A percentile compares a stretch with the other conserved stretches of the same genome.
Evolutionary conservation across 768 basidiomycete species (phyloP).

Genomic region (Harrya chromipes): DNA sequence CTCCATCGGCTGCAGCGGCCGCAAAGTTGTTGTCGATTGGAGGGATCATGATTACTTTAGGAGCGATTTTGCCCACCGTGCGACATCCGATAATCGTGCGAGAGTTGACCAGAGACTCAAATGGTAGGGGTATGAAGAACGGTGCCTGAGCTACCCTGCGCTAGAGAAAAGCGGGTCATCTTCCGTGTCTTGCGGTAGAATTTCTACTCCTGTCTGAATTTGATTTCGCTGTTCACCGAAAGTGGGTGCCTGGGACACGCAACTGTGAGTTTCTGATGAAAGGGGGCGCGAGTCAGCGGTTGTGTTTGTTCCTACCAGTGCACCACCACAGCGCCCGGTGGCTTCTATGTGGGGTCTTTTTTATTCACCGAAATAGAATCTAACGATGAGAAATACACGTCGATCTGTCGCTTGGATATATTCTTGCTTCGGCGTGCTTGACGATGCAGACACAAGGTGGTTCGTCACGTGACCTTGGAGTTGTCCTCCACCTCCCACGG

Average conservation of each 20-base stretch:
- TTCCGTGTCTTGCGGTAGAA: constrained; percentile 2
- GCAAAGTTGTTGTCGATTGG: too few species aligned
- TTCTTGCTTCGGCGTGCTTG: too few species aligned
- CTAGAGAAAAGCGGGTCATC: background rate
- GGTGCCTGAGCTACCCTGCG: too few species aligned
- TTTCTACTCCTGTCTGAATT: background rate
- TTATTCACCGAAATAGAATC: background rate
- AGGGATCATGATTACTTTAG: too few species aligned
- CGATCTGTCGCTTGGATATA: too few species aligned
- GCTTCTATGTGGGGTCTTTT: background rate
- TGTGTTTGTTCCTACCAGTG: constrained; percentile 14
- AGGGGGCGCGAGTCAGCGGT: background rate
- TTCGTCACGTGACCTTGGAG: too few species aligned
- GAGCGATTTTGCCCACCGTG: too few species aligned
- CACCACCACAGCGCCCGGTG: constrained; percentile 4
- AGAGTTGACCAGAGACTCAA: background rate
- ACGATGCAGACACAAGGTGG: too few species aligned
- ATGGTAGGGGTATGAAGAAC: too few species aligned
- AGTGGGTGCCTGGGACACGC: background rate
- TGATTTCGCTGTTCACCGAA: background rate
- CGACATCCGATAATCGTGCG: background rate
- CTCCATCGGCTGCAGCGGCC: too few species aligned
- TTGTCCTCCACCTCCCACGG: too few species aligned
- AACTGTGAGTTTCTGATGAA: background rate
- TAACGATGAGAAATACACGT: background rate